Evolutionary conservation across 169 alveolate species (phyloP), one percentile per base, ranked within the genome.

Genomic region (Plasmodium sp.): DNA sequence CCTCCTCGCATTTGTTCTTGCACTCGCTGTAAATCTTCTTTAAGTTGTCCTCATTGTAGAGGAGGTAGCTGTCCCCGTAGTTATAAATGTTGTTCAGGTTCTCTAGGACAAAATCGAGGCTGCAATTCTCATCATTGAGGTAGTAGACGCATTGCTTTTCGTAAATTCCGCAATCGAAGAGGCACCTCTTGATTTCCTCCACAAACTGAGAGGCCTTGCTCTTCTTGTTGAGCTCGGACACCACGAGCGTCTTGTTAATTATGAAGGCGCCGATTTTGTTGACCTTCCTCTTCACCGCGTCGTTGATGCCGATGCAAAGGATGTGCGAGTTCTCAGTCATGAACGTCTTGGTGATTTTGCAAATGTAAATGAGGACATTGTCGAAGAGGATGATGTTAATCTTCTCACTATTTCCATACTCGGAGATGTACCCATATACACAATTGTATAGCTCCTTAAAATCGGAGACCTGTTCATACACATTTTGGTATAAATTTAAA

Each of bases 401-500:
- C 33, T 90, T 90, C 58, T 90, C 94, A 39, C 74, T 90, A 36
- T 80, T 90, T 34, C 83, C 33, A 18, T 80, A 90, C 31, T 90
- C 90, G 48, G 88, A 80, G 22, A 90, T 90, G 80, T 90, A 90
- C 2, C 71, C 67, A 31, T 90, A 71, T n/a, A 90, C 33, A 80
- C 94, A 90, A n/a, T 81, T 90, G 43, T 90, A 90, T 5, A 90
- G 58, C 39, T 90, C 94, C 39, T 90, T 79, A 62, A 90, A 79
- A 90, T 90, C 94, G 33, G 81, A 43, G 16, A 90, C 94, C 82
- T 90, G 91, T 80, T 90, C 94, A 67, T 90, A 90, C 5, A 90
- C 74, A 62, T 74, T 90, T 90, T 90, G 94, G 36, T 90, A 90
- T 51, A 90, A 51, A 43, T 90, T 79, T 2, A 90, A 9, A 80